These are phyloP conservation scores for Pseudogymnoascus sp. DNA, from an alignment of 2,329 filamentous ascomycete species.

Conservation along the genomic window DNA sequence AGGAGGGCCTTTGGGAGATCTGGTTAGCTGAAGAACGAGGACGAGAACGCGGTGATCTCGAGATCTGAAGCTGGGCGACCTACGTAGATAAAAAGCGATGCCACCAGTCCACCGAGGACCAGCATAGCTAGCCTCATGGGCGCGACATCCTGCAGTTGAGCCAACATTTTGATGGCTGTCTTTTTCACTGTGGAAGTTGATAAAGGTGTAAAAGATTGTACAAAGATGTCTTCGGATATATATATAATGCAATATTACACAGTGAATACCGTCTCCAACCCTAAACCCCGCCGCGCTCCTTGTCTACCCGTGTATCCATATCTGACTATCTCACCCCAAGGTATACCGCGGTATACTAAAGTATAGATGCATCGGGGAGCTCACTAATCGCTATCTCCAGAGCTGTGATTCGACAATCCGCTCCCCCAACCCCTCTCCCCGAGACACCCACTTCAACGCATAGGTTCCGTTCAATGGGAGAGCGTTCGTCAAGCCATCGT, in stretches of 20 bases:
- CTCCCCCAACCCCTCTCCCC: background rate
- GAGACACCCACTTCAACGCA: background rate
- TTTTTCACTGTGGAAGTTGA: background rate
- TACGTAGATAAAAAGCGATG: background rate
- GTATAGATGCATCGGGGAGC: background rate
- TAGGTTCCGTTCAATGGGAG: background rate
- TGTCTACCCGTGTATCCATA: background rate
- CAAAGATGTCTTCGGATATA: background rate
- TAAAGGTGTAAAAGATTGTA: background rate
- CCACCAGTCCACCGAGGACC: background rate
- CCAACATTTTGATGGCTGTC: background rate
- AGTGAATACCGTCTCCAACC: background rate
- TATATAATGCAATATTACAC: background rate
- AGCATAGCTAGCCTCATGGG: background rate
- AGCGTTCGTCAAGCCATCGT: background rate
- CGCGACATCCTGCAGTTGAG: background rate
- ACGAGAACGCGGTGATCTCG: background rate
- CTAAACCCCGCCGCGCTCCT: background rate
- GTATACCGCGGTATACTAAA: background rate
- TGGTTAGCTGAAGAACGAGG: background rate
- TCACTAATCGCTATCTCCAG: background rate
- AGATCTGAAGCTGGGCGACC: background rate
- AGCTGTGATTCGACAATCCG: background rate
- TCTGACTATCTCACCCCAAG: background rate
- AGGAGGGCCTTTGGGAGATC: constrained; percentile 8